Evolutionary conservation across 2,329 filamentous ascomycete genomes (phyloP), one percentile per base, ranked within the genome.

Genomic region (Aspergillus viridinutans): DNA sequence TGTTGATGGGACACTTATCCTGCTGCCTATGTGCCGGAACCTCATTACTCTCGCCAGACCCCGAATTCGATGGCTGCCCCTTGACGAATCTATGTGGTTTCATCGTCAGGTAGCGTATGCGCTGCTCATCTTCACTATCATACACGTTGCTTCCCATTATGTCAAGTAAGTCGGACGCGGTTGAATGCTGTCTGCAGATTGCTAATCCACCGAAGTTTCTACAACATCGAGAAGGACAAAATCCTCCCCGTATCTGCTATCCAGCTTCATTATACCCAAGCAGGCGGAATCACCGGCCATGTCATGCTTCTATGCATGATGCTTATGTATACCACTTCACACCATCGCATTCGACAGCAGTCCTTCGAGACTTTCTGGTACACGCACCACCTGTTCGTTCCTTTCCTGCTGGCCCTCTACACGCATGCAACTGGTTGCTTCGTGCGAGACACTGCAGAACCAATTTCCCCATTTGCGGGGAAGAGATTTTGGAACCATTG

Each of bases 281-380:
- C 92, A 51, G 92, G 91, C 68, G 94, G 94, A 59, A 89, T 97
- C 61, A 99, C 94, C 2, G 94, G 94, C 6, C 94, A 99, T 75
- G 84, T 97, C 61, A 99, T 99, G 94, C 84, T 97, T 26, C 81
- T 99, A n/a, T 97, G 92, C 82, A 99, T 99, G 94, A 79, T 99
- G 61, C 78, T 99, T 61, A 99, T 99, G 83, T 99, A 96, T 78
- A 99, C 94, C 1, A 97, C 92, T 0, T 89, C 94, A 2, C 94
- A 99, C 71, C 84, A 89, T 67, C 89, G 90, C 64, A 97, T 99
- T 63, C 89, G 94, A 54, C 93, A 97, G 72, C 94, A 99, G 72
- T 96, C 91, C 0, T 99, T 92, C 71, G 94, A 99, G 78, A 95
- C 93, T 0, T 99, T 99, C 74, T 99, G 94, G 94, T 99, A 99